These are phyloP conservation scores for Phaeotremella skinneri DNA, from an alignment of 768 basidiomycete genomes.

Conservation along the genomic window DNA sequence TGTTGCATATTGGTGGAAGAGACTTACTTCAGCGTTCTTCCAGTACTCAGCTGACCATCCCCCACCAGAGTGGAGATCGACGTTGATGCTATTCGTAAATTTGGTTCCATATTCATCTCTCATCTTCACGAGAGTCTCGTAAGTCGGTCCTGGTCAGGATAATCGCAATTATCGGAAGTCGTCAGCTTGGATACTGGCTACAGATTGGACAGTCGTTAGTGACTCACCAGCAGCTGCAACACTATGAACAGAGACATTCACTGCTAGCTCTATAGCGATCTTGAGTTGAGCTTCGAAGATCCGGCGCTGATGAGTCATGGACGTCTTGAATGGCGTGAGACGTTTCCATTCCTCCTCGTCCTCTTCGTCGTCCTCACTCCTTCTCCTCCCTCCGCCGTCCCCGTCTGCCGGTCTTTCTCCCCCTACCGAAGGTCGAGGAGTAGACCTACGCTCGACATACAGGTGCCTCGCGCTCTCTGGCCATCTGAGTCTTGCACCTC, in stretches of 20 bases:
- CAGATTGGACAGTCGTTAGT: not conserved
- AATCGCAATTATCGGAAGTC: not conserved
- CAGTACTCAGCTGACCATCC: conserved; percentile 70
- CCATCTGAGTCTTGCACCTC: conserved; percentile 52
- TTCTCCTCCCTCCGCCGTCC: conserved; percentile 62
- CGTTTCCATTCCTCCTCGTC: conserved; percentile 65
- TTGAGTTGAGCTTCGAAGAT: conserved; percentile 81
- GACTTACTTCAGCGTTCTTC: conserved; percentile 68
- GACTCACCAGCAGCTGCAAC: conserved; percentile 40
- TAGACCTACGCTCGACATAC: conserved; percentile 16
- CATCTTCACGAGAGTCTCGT: conserved; percentile 65
- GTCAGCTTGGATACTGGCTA: not conserved
- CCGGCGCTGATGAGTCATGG: conserved; percentile 73
- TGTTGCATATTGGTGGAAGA: not conserved
- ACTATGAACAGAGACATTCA: conserved; percentile 76
- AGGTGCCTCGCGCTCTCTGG: conserved; percentile 30
- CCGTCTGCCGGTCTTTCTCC: no score
- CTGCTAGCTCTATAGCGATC: conserved; percentile 72
- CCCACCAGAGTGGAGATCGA: conserved; percentile 90
- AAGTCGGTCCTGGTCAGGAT: conserved; percentile 57
- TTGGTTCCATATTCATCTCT: conserved; percentile 58
- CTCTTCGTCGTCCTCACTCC: conserved; percentile 71
- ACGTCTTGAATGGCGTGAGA: conserved; percentile 74
- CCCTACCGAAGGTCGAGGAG: no score
- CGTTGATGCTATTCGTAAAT: conserved; percentile 65